These are phyloP conservation scores for Heterobasidion irregulare DNA, from an alignment of 1,284 basidiomycete species.

Conservation along the genomic window DNA sequence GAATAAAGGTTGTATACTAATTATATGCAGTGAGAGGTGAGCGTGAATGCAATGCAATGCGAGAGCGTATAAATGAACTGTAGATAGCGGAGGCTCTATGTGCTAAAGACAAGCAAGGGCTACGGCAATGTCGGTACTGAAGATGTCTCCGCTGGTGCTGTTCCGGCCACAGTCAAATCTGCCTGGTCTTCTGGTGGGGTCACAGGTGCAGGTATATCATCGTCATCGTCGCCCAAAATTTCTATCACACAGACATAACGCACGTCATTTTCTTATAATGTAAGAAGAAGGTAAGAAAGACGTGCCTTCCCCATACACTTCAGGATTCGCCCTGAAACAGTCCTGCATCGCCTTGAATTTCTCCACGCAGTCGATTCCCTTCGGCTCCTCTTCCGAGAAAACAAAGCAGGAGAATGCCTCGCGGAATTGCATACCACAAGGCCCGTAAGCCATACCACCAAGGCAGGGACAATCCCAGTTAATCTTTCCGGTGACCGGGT, in stretches of 20 bases:
- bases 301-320: constrained; percentile 89
- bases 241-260: constrained; percentile 5
- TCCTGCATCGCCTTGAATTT: constrained; percentile 98
- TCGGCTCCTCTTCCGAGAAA: constrained; percentile 90
- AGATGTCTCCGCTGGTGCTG: neutral
- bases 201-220: constrained; percentile 5
- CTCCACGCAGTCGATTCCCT: constrained; percentile 97
- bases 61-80: neutral
- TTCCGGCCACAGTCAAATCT: neutral
- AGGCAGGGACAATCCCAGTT: constrained; percentile 99
- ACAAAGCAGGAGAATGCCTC: constrained; percentile 98
- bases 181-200: neutral
- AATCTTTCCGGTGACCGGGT: constrained; percentile 95
- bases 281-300: constrained; percentile 1
- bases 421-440: constrained; percentile 91
- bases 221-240: constrained; percentile 13
- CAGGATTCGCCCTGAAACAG: constrained; percentile 95
- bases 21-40: constrained; percentile 2
- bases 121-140: neutral
- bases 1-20: no score
- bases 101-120: neutral
- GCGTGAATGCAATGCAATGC: neutral
- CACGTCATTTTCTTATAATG: neutral
- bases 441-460: constrained; percentile 97
- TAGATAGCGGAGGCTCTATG: neutral